phyloP scores from a whole-genome alignment of 306 rosid species.

The Ziziphus jujuba region DNA sequence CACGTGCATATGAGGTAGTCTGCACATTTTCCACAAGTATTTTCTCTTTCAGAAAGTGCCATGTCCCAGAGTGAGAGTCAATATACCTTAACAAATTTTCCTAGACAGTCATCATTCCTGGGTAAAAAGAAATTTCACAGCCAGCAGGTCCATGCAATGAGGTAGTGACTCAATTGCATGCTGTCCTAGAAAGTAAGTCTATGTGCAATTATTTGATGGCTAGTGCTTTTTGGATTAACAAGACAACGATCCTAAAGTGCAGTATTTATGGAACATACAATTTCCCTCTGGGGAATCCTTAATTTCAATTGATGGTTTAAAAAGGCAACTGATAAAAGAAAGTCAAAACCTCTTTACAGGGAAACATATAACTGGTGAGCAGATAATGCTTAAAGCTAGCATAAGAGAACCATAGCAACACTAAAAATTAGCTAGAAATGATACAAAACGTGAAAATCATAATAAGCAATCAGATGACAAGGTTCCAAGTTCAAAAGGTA shows the following conservation, averaged over 20 bases:
- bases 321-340: neutral
- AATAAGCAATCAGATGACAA: constrained; percentile 1
- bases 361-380: constrained; percentile 2
- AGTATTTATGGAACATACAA: neutral
- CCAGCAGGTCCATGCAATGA: neutral
- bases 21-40: neutral
- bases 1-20: neutral
- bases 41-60: neutral
- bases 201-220: neutral
- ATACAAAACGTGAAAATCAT: no score
- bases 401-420: neutral
- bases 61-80: neutral
- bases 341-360: neutral
- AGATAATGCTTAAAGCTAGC: neutral
- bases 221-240: neutral
- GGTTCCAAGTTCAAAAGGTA: neutral
- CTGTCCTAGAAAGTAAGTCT: constrained; percentile 2
- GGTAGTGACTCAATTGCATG: neutral
- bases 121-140: neutral
- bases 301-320: neutral
- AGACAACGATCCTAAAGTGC: neutral
- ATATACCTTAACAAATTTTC: constrained; percentile 7
- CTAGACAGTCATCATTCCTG: neutral
- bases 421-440: neutral
- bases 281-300: neutral